Evolutionary conservation across 2,329 filamentous ascomycete genomes (phyloP).

Genomic region (Tolypocladium endophyticum): DNA sequence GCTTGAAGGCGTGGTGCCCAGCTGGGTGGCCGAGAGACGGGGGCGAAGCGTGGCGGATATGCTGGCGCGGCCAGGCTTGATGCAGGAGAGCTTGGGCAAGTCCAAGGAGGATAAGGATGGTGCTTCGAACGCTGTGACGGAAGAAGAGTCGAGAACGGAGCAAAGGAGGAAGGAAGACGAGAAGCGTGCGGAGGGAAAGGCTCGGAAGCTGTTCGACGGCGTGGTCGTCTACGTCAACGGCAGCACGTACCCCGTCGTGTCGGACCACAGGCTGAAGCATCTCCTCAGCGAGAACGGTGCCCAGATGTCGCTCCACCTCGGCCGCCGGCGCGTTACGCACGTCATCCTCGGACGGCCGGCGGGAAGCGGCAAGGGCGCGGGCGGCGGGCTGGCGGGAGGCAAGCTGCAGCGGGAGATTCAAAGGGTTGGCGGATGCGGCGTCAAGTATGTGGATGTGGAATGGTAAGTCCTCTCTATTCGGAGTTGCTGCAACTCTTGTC

Average conservation of each 20-base stretch:
- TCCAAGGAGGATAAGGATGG: not conserved
- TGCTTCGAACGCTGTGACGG: not conserved
- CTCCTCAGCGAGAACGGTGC: slow-evolving; percentile 68
- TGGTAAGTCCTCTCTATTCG: slow-evolving; percentile 45
- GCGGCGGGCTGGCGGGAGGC: slow-evolving; percentile 63
- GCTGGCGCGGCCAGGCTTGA: slow-evolving; percentile 31
- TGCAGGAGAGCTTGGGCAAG: slow-evolving; percentile 2
- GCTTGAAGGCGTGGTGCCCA: slow-evolving; percentile 37
- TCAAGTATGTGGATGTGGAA: slow-evolving; percentile 73
- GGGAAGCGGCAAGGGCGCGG: slow-evolving; percentile 38
- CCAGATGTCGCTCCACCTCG: slow-evolving; percentile 57
- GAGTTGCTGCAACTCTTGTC: not conserved
- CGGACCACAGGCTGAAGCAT: slow-evolving; percentile 77
- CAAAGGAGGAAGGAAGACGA: slow-evolving; percentile 33
- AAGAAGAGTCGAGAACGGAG: not conserved
- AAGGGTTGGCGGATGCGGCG: slow-evolving; percentile 52
- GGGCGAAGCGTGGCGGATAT: slow-evolving; percentile 40
- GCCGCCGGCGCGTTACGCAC: slow-evolving; percentile 68
- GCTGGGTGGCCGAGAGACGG: slow-evolving; percentile 39
- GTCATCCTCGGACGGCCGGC: slow-evolving; percentile 64
- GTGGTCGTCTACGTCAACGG: slow-evolving; percentile 80
- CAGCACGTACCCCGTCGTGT: slow-evolving; percentile 69
- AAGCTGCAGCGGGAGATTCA: slow-evolving; percentile 78
- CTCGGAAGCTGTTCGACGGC: slow-evolving; percentile 50
- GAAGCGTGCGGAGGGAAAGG: slow-evolving; percentile 29